phyloP scores from a whole-genome alignment of 768 basidiomycete genomes.

The Boletus tylopilopsis region DNA sequence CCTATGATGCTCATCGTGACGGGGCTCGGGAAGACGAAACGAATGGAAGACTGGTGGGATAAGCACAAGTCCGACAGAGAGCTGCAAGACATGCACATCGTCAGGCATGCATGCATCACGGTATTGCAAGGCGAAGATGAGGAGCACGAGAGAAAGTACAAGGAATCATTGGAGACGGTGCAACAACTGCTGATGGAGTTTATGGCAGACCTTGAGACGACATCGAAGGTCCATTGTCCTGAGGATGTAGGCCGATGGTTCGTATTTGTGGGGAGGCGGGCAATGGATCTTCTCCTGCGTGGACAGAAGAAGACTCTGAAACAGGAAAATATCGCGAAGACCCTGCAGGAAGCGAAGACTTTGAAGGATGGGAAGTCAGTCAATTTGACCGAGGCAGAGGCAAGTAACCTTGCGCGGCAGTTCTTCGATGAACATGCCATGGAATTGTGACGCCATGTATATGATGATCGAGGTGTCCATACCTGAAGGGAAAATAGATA shows the following conservation, averaged over 20 bases:
- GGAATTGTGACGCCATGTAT: not conserved
- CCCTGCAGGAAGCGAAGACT: too few relatives aligned
- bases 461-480: too few relatives aligned
- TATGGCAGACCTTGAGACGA: not conserved
- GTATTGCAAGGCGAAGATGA: slow-evolving; percentile 21
- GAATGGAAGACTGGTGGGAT: slow-evolving; percentile 35
- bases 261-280: slow-evolving; percentile 8
- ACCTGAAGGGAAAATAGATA: too few relatives aligned
- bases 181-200: slow-evolving; percentile 12
- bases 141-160: slow-evolving; percentile 16
- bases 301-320: slow-evolving; percentile 3
- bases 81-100: slow-evolving; percentile 8
- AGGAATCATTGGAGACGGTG: slow-evolving; percentile 12
- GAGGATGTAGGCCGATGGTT: slow-evolving; percentile 14
- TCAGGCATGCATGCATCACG: slow-evolving; percentile 29
- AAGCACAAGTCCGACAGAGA: slow-evolving; percentile 12
- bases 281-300: slow-evolving; percentile 13
- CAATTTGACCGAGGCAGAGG: slow-evolving; percentile 6
- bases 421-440: slow-evolving; percentile 14
- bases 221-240: slow-evolving; percentile 5
- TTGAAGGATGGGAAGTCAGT: slow-evolving; percentile 15
- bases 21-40: slow-evolving; percentile 32
- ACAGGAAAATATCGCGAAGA: slow-evolving; percentile 12
- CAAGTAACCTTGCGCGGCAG: slow-evolving; percentile 1
- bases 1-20: slow-evolving; percentile 37